A percentile compares a stretch with the other conserved stretches of the same genome.
Conservation (phyloP, 805 yeast species). For the Ogataea sp. region DNA sequence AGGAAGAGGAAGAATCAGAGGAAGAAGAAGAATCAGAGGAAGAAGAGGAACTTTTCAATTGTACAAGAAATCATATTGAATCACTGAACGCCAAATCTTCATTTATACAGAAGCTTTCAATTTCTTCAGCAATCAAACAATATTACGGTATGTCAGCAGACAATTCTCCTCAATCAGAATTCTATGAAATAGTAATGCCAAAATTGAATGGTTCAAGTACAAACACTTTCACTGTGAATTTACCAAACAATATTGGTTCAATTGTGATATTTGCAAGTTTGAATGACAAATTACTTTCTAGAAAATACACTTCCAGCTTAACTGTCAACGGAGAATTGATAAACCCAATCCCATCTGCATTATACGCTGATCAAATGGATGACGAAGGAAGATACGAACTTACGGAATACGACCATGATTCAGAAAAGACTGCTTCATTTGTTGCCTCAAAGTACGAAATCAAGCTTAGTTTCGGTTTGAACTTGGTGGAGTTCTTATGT, state of each 20-base stretch:
- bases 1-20: constrained; percentile 4
- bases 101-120: constrained; percentile 28
- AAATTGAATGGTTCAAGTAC: constrained; percentile 22
- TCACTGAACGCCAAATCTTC: constrained; percentile 9
- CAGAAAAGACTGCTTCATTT: constrained; percentile 12
- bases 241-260: constrained; percentile 40
- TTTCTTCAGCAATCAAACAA: constrained; percentile 26
- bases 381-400: not conserved
- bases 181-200: constrained; percentile 21
- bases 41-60: constrained; percentile 6
- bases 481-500: constrained; percentile 32
- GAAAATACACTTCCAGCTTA: constrained; percentile 29
- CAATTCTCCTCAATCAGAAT: constrained; percentile 6
- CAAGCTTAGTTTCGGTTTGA: constrained; percentile 39
- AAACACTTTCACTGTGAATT: constrained; percentile 32
- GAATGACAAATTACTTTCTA: constrained; percentile 30
- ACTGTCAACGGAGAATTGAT: constrained; percentile 37
- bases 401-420: constrained; percentile 5
- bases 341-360: constrained; percentile 34
- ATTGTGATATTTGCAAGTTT: constrained; percentile 36
- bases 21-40: constrained; percentile 6
- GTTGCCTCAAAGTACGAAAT: constrained; percentile 34
- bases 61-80: constrained; percentile 4
- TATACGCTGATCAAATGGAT: constrained; percentile 18
- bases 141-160: constrained; percentile 12